phyloP scores from a whole-genome alignment of 2,329 filamentous ascomycete species.

The Xylaria sp. region DNA sequence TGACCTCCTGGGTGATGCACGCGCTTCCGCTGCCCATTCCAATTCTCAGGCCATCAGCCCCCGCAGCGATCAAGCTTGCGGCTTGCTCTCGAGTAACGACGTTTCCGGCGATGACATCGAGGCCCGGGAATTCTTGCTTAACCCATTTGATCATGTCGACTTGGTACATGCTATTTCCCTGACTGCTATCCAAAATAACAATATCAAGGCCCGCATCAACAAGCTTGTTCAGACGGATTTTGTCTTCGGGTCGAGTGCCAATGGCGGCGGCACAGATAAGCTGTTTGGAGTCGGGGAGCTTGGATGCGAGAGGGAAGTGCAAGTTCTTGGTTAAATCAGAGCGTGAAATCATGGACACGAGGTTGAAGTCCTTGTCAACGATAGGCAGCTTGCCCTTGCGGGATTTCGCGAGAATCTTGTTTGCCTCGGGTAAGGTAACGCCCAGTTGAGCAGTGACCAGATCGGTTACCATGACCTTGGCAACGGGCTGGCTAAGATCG shows the following conservation, averaged over 20 bases:
- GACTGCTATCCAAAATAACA: constrained; percentile 92
- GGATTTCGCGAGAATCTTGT: constrained; percentile 88
- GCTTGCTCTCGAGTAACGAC: constrained; percentile 98
- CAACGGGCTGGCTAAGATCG: constrained; percentile 70
- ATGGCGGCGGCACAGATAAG: constrained; percentile 94
- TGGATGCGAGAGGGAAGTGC: constrained; percentile 93
- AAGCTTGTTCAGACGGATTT: constrained; percentile 79
- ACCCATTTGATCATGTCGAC: constrained; percentile 97
- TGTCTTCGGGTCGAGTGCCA: constrained; percentile 93
- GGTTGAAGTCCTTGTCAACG: constrained; percentile 79
- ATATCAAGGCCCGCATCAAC: constrained; percentile 95
- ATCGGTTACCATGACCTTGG: constrained; percentile 92
- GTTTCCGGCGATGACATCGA: constrained; percentile 98
- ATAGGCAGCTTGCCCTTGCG: constrained; percentile 99
- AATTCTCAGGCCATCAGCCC: constrained; percentile 94
- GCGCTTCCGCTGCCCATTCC: constrained; percentile 98
- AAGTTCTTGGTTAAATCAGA: constrained; percentile 99
- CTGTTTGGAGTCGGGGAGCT: constrained; percentile 96
- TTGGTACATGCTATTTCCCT: constrained; percentile 98
- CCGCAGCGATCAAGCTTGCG: constrained; percentile 86
- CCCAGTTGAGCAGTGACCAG: constrained; percentile 85
- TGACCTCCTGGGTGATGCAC: constrained; percentile 99
- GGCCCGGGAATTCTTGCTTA: constrained; percentile 80
- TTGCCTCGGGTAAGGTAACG: constrained; percentile 84
- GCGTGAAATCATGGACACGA: constrained; percentile 88